phyloP scores from a whole-genome alignment of 495 filamentous ascomycete genomes.

The Zalerion maritima region DNA sequence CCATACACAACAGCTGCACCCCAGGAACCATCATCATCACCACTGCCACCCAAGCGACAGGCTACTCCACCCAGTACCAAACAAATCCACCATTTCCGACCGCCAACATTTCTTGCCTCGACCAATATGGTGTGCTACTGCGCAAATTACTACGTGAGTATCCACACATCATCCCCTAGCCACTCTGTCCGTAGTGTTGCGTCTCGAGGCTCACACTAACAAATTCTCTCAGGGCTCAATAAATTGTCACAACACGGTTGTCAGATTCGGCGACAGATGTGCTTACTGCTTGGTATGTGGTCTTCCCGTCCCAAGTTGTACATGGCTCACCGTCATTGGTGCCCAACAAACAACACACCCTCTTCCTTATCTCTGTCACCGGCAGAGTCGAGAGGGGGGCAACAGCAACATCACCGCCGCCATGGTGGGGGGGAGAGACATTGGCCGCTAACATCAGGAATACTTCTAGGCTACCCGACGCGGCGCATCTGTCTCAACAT shows the following conservation, averaged over 20 bases:
- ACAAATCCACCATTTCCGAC: conserved; percentile 3
- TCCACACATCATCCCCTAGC: background rate
- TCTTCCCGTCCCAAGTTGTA: background rate
- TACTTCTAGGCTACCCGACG: too few relatives aligned
- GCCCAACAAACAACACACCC: too few relatives aligned
- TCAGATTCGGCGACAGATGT: conserved; percentile 30
- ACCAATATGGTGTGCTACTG: conserved; percentile 32
- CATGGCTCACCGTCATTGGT: too few relatives aligned
- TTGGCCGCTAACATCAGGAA: too few relatives aligned
- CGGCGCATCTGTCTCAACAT: too few relatives aligned
- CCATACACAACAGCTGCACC: conserved; percentile 4
- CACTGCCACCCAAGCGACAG: conserved; percentile 1
- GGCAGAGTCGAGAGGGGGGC: too few relatives aligned
- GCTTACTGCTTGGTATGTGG: conserved; percentile 27
- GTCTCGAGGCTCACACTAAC: conserved; percentile 4
- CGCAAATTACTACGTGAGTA: conserved; percentile 37
- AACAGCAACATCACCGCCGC: too few relatives aligned
- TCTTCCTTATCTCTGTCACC: too few relatives aligned
- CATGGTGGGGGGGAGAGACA: too few relatives aligned
- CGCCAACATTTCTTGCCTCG: conserved; percentile 1
- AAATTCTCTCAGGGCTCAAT: conserved; percentile 19
- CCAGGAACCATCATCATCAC: conserved; percentile 5
- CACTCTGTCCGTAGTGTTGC: background rate
- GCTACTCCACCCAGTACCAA: conserved; percentile 2
- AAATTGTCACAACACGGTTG: conserved; percentile 30